Conservation (phyloP, 768 basidiomycete genomes). For the Termitomyces sp. region DNA sequence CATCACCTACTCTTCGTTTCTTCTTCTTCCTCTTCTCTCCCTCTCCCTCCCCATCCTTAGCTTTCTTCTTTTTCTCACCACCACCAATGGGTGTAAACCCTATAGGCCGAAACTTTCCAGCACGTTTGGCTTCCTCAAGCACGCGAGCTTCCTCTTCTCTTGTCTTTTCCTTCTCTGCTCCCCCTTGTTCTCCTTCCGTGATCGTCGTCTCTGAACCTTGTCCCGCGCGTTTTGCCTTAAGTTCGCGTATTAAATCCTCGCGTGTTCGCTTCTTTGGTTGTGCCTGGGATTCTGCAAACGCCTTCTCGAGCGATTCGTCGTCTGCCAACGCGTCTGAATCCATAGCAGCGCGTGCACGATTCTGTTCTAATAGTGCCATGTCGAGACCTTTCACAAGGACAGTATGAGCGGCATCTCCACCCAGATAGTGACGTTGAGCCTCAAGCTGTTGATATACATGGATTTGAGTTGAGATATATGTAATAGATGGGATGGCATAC, state of each 20-base stretch:
- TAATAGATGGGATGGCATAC: slow-evolving; percentile 34
- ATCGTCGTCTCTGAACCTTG: neutral
- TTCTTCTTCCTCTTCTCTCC: slow-evolving; percentile 51
- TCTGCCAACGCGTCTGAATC: slow-evolving; percentile 50
- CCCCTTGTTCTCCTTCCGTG: slow-evolving; percentile 14
- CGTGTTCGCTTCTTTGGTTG: slow-evolving; percentile 66
- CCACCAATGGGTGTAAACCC: slow-evolving; percentile 66
- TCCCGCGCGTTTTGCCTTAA: slow-evolving; percentile 62
- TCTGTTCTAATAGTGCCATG: slow-evolving; percentile 79
- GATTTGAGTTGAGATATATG: neutral
- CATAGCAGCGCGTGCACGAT: slow-evolving; percentile 58
- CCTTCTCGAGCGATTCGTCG: slow-evolving; percentile 80
- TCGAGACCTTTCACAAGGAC: slow-evolving; percentile 91
- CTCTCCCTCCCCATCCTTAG: slow-evolving; percentile 32
- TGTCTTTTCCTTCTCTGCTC: slow-evolving; percentile 20
- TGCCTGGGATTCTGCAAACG: slow-evolving; percentile 35
- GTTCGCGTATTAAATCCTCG: slow-evolving; percentile 69
- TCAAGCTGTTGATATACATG: slow-evolving; percentile 50
- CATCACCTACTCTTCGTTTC: slow-evolving; percentile 34
- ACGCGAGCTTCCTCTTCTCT: slow-evolving; percentile 29
- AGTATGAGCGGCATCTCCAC: slow-evolving; percentile 82
- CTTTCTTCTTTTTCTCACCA: slow-evolving; percentile 45
- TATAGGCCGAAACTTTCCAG: slow-evolving; percentile 54
- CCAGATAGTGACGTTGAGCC: slow-evolving; percentile 71
- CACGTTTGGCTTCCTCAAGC: slow-evolving; percentile 43